Evolutionary conservation across 1,284 basidiomycete genomes (phyloP).

Genomic region (Sporisorium graminicola): DNA sequence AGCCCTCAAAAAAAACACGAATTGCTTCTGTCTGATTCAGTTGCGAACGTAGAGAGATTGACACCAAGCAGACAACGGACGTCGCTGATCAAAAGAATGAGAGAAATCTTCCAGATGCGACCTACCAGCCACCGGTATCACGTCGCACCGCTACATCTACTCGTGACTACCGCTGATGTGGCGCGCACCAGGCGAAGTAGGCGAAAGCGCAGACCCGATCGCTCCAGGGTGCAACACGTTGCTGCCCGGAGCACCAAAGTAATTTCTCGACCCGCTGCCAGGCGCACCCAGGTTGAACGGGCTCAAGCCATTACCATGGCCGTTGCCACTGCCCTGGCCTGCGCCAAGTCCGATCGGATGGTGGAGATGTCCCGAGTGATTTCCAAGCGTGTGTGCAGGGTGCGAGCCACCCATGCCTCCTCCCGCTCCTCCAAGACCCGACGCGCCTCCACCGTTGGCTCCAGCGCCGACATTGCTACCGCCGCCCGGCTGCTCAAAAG

Average conservation of each 20-base stretch:
- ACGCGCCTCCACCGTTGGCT: conserved; percentile 15
- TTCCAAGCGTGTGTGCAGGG: conserved; percentile 26
- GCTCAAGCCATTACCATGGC: conserved; percentile 18
- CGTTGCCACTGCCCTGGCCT: conserved; percentile 11
- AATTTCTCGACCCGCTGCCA: conserved; percentile 32
- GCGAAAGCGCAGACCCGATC: conserved; percentile 46
- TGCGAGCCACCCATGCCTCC: conserved; percentile 31
- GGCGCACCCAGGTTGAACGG: conserved; percentile 41
- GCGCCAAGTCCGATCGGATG: conserved; percentile 17
- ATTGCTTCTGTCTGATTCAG: conserved; percentile 1
- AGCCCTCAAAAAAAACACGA: background rate
- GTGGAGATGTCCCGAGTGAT: conserved; percentile 21
- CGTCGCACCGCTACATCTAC: conserved; percentile 4
- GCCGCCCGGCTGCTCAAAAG: conserved; percentile 62
- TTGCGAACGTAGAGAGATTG: background rate
- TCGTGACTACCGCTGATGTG: conserved; percentile 41
- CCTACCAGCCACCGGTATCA: background rate
- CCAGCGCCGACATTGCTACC: conserved; percentile 19
- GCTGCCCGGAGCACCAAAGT: conserved; percentile 48
- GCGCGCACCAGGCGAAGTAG: conserved; percentile 39
- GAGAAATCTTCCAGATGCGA: background rate
- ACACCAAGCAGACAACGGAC: background rate
- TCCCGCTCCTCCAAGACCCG: conserved; percentile 19
- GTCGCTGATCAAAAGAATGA: background rate
- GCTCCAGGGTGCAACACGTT: conserved; percentile 34